phyloP scores from a whole-genome alignment of 2,329 filamentous ascomycete genomes.

The Didymella arachidicola region DNA sequence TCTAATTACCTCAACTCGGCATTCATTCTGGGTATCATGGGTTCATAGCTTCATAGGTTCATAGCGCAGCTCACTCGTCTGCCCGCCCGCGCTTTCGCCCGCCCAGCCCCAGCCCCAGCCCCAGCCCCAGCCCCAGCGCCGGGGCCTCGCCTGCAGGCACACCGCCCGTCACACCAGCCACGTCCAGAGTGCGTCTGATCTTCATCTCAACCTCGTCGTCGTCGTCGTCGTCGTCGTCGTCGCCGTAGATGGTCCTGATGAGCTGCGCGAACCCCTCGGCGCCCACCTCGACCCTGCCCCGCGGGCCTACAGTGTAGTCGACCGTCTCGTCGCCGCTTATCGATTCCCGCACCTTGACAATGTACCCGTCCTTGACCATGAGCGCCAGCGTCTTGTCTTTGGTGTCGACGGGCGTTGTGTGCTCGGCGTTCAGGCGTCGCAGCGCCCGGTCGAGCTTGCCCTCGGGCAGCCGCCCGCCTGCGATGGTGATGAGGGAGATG shows the following conservation, averaged over 20 bases:
- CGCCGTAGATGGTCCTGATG: conserved; percentile 63
- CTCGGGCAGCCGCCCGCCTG: conserved; percentile 76
- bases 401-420: conserved; percentile 74
- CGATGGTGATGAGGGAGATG: conserved; percentile 77
- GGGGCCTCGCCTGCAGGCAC: conserved; percentile 5
- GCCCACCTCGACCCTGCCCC: conserved; percentile 85
- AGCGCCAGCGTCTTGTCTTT: conserved; percentile 77
- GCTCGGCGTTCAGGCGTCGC: conserved; percentile 75
- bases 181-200: conserved; percentile 45
- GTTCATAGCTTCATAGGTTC: background rate
- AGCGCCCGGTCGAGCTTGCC: conserved; percentile 80
- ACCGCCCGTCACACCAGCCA: conserved; percentile 30
- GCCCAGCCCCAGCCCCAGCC: background rate
- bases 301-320: conserved; percentile 84
- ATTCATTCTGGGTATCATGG: background rate
- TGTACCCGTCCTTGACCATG: conserved; percentile 83
- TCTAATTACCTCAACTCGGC: too few species aligned
- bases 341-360: conserved; percentile 75
- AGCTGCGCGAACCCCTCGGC: conserved; percentile 76
- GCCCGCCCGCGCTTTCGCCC: conserved; percentile 21
- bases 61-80: conserved; percentile 7
- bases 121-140: background rate
- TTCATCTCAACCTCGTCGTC: conserved; percentile 43
- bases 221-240: conserved; percentile 39
- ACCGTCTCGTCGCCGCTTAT: conserved; percentile 72